Conservation (phyloP, 352 stramenopile genomes). For the Phytophthora brassicae region DNA sequence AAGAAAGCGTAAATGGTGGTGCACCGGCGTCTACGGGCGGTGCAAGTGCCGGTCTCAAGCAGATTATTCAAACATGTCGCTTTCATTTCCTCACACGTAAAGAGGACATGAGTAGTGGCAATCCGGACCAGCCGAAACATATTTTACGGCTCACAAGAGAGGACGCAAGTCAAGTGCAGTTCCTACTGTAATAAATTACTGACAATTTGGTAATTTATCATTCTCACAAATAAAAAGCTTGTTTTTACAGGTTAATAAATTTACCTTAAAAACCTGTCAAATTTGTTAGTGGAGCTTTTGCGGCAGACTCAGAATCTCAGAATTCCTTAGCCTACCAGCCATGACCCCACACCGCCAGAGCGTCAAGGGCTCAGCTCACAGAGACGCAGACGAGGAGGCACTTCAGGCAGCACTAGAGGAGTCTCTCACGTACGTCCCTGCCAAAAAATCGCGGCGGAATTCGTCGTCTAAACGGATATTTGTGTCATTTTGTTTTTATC, state of each 20-base stretch:
- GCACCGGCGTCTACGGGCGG: constrained; percentile 58
- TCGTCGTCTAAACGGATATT: constrained; percentile 6
- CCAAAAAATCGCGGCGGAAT: constrained; percentile 3
- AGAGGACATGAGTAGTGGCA: constrained; percentile 24
- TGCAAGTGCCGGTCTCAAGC: constrained; percentile 65
- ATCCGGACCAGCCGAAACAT: constrained; percentile 41
- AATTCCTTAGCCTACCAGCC: neutral
- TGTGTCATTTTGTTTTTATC: neutral
- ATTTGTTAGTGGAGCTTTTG: constrained; percentile 3
- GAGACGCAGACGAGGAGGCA: constrained; percentile 71
- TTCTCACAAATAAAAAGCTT: too few relatives aligned
- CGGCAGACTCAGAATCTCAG: constrained; percentile 12
- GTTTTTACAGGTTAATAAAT: too few relatives aligned
- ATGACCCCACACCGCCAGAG: constrained; percentile 26
- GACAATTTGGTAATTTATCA: too few relatives aligned
- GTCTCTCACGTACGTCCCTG: constrained; percentile 48
- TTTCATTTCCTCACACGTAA: constrained; percentile 79
- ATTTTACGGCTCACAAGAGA: constrained; percentile 74
- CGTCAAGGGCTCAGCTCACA: constrained; percentile 33
- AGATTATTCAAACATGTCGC: constrained; percentile 85
- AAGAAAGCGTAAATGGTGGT: constrained; percentile 28
- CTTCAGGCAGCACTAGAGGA: constrained; percentile 65
- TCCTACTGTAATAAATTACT: constrained; percentile 72
- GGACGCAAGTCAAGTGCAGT: constrained; percentile 83
- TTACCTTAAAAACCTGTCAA: neutral